These are phyloP conservation scores for Pichia kudriavzevii DNA, from an alignment of 1,139 yeast genomes.

Conservation along the genomic window DNA sequence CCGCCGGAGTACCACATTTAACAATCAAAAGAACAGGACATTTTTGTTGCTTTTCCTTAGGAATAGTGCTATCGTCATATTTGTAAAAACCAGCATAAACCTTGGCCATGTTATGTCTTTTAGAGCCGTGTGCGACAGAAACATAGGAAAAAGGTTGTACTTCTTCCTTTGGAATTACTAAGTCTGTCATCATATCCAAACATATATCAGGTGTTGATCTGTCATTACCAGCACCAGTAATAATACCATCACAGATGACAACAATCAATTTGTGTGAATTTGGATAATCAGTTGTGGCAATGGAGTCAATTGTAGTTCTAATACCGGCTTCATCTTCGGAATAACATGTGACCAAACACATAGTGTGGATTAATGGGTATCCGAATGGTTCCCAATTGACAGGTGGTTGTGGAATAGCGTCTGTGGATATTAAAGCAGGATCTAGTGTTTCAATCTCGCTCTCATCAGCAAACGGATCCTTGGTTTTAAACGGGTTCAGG, in stretches of 20 bases:
- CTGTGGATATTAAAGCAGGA: slow-evolving; percentile 65
- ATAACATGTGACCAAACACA: slow-evolving; percentile 85
- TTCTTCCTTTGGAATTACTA: slow-evolving; percentile 60
- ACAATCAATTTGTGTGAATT: slow-evolving; percentile 84
- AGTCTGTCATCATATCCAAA: slow-evolving; percentile 81
- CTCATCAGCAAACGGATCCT: slow-evolving; percentile 38
- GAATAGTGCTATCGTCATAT: slow-evolving; percentile 66
- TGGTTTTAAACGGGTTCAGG: slow-evolving; percentile 16
- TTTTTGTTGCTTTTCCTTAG: slow-evolving; percentile 77
- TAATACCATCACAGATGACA: slow-evolving; percentile 86
- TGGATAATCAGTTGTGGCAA: slow-evolving; percentile 90
- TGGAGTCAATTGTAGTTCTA: slow-evolving; percentile 80
- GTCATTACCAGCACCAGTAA: slow-evolving; percentile 90
- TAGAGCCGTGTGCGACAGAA: slow-evolving; percentile 87
- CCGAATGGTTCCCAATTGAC: slow-evolving; percentile 81
- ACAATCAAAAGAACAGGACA: slow-evolving; percentile 79
- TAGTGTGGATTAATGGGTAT: slow-evolving; percentile 77
- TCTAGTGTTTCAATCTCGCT: slow-evolving; percentile 48
- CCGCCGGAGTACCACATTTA: slow-evolving; percentile 90
- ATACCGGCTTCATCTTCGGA: slow-evolving; percentile 86
- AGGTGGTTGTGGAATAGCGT: slow-evolving; percentile 81
- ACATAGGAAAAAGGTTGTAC: slow-evolving; percentile 81
- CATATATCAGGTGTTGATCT: slow-evolving; percentile 83
- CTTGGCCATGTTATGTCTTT: slow-evolving; percentile 97
- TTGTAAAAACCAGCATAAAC: slow-evolving; percentile 86